Conservation (phyloP, 2,329 filamentous ascomycete species). For the Macrophomina tecta region DNA sequence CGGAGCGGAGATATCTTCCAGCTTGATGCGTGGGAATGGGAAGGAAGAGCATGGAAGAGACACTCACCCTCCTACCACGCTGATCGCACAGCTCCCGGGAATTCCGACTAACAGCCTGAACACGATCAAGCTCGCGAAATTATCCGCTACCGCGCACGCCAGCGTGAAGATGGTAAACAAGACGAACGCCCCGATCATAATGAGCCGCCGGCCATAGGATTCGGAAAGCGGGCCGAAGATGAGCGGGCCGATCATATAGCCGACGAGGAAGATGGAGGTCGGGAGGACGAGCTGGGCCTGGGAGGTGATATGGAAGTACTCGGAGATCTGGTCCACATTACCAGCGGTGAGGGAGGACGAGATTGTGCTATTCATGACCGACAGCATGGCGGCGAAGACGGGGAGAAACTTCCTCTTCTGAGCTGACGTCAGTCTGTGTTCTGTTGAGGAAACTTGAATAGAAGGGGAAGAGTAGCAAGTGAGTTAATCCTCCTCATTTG, state of each 20-base stretch:
- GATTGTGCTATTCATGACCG: slow-evolving; percentile 72
- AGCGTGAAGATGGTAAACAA: slow-evolving; percentile 54
- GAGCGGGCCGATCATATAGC: slow-evolving; percentile 53
- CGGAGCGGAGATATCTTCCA: background rate
- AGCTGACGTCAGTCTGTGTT: background rate
- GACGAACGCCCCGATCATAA: slow-evolving; percentile 59
- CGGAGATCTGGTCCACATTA: slow-evolving; percentile 63
- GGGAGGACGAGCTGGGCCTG: slow-evolving; percentile 53
- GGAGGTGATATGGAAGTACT: slow-evolving; percentile 62
- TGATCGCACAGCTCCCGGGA: slow-evolving; percentile 57
- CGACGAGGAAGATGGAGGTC: slow-evolving; percentile 58
- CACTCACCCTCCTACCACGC: slow-evolving; percentile 61
- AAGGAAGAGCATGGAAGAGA: background rate
- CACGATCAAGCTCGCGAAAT: slow-evolving; percentile 51
- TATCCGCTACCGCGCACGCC: slow-evolving; percentile 52
- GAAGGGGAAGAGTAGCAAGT: too few relatives aligned
- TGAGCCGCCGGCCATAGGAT: slow-evolving; percentile 52
- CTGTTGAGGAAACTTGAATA: too few relatives aligned
- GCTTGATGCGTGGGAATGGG: background rate
- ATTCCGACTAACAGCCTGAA: slow-evolving; percentile 53
- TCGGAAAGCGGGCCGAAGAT: slow-evolving; percentile 54
- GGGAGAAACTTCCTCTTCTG: slow-evolving; percentile 63
- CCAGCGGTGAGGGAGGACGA: slow-evolving; percentile 69
- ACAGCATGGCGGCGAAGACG: slow-evolving; percentile 61
- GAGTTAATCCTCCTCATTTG: too few relatives aligned